Evolutionary conservation across 139 green algal genomes (phyloP).

Genomic region (Diplosphaera chodatii): DNA sequence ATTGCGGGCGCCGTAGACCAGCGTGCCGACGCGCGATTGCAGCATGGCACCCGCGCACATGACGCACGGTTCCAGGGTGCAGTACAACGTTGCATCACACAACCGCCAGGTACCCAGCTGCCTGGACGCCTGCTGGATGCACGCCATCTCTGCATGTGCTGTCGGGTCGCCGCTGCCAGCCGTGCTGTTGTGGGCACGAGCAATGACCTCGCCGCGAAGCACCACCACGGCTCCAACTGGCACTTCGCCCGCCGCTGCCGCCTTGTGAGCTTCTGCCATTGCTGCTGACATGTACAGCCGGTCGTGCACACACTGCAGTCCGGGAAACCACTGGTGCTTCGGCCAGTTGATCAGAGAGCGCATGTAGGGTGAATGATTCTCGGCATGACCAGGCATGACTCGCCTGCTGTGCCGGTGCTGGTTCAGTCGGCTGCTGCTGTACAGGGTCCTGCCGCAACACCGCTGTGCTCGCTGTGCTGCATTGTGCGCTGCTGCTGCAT

Average conservation of each 20-base stretch:
- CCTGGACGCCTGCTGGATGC: constrained; percentile 34
- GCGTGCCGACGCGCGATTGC: constrained; percentile 56
- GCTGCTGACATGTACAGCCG: not conserved
- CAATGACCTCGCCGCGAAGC: constrained; percentile 28
- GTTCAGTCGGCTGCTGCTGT: not conserved
- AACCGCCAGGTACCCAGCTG: constrained; percentile 57
- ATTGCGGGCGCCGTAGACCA: constrained; percentile 87
- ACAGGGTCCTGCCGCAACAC: not conserved
- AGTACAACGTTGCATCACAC: constrained; percentile 75
- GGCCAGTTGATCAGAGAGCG: too few species aligned
- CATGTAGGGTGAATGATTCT: too few species aligned
- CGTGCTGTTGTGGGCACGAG: constrained; percentile 50
- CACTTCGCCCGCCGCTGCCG: constrained; percentile 53
- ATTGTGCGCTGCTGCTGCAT: not conserved
- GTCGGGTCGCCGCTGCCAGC: constrained; percentile 54
- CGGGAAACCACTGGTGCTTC: too few species aligned
- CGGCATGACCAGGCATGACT: not conserved
- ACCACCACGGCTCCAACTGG: constrained; percentile 81
- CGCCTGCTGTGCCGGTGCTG: not conserved
- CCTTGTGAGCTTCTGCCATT: constrained; percentile 1
- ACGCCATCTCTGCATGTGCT: constrained; percentile 83
- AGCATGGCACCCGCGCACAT: constrained; percentile 94
- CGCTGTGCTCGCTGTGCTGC: not conserved
- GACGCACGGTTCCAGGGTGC: constrained; percentile 89
- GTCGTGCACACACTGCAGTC: not conserved